Evolutionary conservation across 1,284 basidiomycete species (phyloP).

Genomic region (Jaminaea rosea): DNA sequence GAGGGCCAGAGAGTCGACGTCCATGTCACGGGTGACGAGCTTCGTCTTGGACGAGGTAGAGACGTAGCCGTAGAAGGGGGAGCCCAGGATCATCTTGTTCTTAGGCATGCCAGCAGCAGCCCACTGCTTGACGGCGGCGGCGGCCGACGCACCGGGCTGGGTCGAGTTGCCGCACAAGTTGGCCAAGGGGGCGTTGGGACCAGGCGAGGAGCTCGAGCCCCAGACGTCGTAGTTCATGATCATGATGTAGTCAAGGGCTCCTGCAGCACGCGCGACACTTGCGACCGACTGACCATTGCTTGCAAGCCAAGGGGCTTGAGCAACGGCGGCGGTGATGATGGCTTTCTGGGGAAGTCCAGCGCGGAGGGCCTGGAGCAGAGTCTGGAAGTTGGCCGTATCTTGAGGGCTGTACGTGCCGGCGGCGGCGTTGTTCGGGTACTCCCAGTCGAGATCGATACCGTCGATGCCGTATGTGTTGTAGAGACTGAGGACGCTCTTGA

Average conservation of each 20-base stretch:
- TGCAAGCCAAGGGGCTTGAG: slow-evolving; percentile 18
- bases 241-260: slow-evolving; percentile 28
- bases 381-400: slow-evolving; percentile 33
- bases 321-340: slow-evolving; percentile 34
- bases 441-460: slow-evolving; percentile 58
- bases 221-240: slow-evolving; percentile 45
- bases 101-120: slow-evolving; percentile 32
- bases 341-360: slow-evolving; percentile 50
- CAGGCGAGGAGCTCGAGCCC: slow-evolving; percentile 19
- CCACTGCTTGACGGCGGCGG: slow-evolving; percentile 31
- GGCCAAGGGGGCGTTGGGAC: slow-evolving; percentile 35
- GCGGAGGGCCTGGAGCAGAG: slow-evolving; percentile 44
- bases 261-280: slow-evolving; percentile 21
- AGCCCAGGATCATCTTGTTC: slow-evolving; percentile 33
- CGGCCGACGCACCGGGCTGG: slow-evolving; percentile 29
- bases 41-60: slow-evolving; percentile 8
- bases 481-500: slow-evolving; percentile 38
- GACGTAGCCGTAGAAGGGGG: slow-evolving; percentile 37
- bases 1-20: not conserved
- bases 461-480: slow-evolving; percentile 53
- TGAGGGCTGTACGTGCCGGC: slow-evolving; percentile 3
- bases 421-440: slow-evolving; percentile 39
- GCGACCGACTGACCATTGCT: slow-evolving; percentile 19
- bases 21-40: slow-evolving; percentile 6
- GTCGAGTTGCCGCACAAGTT: slow-evolving; percentile 34